Conservation (phyloP, 306 rosid genomes). For the Pyrus betulifolia region DNA sequence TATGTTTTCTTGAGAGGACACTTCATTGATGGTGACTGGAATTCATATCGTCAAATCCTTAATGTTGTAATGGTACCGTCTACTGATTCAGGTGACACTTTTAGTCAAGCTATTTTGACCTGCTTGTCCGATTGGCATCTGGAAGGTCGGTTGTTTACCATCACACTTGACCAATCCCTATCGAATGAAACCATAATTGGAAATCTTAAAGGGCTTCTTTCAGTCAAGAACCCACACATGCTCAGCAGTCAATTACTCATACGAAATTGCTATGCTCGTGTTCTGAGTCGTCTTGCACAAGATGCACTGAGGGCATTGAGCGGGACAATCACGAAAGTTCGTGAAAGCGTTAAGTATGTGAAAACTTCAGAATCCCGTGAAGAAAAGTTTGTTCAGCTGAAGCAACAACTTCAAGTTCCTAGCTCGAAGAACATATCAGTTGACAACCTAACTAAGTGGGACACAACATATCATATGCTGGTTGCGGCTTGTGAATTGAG, state of each 20-base stretch:
- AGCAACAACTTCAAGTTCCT: slow-evolving; percentile 71
- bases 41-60: slow-evolving; percentile 59
- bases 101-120: slow-evolving; percentile 44
- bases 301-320: slow-evolving; percentile 40
- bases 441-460: slow-evolving; percentile 72
- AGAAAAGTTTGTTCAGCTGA: slow-evolving; percentile 62
- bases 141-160: slow-evolving; percentile 53
- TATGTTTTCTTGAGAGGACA: slow-evolving; percentile 76
- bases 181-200: slow-evolving; percentile 47
- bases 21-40: slow-evolving; percentile 77
- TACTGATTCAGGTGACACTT: slow-evolving; percentile 49
- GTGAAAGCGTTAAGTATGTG: slow-evolving; percentile 78
- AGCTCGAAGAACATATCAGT: slow-evolving; percentile 46
- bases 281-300: slow-evolving; percentile 63
- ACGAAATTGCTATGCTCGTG: slow-evolving; percentile 72
- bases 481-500: slow-evolving; percentile 66
- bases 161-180: slow-evolving; percentile 59
- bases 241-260: slow-evolving; percentile 73
- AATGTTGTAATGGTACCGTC: slow-evolving; percentile 60
- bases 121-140: slow-evolving; percentile 81
- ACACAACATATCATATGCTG: slow-evolving; percentile 81
- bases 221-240: slow-evolving; percentile 57
- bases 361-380: slow-evolving; percentile 54
- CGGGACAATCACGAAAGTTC: slow-evolving; percentile 52
- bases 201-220: slow-evolving; percentile 58